These are phyloP conservation scores for Bryoerythrophyllum caledonicum DNA, from an alignment of 225 moss, liverwort and hornwort species.

Conservation along the genomic window DNA sequence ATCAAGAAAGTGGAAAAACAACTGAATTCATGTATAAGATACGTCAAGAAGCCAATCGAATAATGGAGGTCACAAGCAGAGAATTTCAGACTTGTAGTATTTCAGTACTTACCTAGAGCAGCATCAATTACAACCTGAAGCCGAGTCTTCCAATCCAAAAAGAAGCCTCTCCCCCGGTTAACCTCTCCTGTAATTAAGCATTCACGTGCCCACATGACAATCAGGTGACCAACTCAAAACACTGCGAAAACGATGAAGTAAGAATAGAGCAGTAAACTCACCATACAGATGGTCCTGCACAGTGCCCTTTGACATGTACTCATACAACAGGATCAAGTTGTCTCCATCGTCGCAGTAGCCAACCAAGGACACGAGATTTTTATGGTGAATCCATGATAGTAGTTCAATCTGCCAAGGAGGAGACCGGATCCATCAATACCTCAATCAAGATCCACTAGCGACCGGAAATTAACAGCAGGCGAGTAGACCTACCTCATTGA, in stretches of 20 bases:
- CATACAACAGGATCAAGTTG: slow-evolving; percentile 35
- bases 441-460: background rate
- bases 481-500: slow-evolving; percentile 31
- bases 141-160: slow-evolving; percentile 37
- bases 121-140: slow-evolving; percentile 34
- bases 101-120: slow-evolving; percentile 34
- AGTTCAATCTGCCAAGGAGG: slow-evolving; percentile 38
- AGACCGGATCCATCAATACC: background rate
- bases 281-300: slow-evolving; percentile 39
- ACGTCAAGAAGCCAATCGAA: too few relatives aligned
- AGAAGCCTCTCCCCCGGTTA: background rate
- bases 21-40: too few relatives aligned
- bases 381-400: slow-evolving; percentile 37
- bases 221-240: background rate
- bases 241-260: background rate
- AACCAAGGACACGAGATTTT: slow-evolving; percentile 38
- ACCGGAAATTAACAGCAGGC: background rate
- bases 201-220: background rate
- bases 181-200: slow-evolving; percentile 18
- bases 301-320: slow-evolving; percentile 45
- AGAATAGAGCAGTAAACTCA: background rate
- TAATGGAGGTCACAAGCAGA: background rate
- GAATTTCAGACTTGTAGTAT: background rate
- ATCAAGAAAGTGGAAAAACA: too few relatives aligned
- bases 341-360: slow-evolving; percentile 42